phyloP scores from a whole-genome alignment of 441 rosid genomes.

The Arabidopsis lyrata region DNA sequence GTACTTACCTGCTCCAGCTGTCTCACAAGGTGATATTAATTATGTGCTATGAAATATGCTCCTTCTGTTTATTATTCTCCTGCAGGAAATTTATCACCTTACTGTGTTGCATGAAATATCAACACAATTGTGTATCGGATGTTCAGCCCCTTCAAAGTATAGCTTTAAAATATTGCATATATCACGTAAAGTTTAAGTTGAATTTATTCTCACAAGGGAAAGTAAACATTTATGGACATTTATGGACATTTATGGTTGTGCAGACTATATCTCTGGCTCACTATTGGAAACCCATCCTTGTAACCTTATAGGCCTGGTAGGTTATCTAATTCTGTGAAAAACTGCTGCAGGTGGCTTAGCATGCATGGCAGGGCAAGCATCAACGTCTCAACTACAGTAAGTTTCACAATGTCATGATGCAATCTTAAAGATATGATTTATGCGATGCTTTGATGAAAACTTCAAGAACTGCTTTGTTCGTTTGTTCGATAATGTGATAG shows the following conservation, averaged over 20 bases:
- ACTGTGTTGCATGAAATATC: conserved; percentile 11
- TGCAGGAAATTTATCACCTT: conserved; percentile 19
- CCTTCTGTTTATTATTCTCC: not conserved
- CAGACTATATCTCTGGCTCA: not conserved
- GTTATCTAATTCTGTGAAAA: conserved; percentile 29
- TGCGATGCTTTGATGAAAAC: not conserved
- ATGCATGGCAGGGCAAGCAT: conserved; percentile 64
- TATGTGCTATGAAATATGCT: not conserved
- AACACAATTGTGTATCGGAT: conserved; percentile 29
- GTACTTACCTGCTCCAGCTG: conserved; percentile 53
- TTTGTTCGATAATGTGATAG: conserved; percentile 17
- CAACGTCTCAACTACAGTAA: conserved; percentile 74
- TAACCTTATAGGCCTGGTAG: conserved; percentile 7
- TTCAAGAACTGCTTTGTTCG: conserved; percentile 5
- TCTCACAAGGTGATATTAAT: conserved; percentile 60
- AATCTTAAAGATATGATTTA: conserved; percentile 9
- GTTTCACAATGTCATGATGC: conserved; percentile 36
- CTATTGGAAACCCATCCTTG: not conserved
- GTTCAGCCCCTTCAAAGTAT: conserved; percentile 12
- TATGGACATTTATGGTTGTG: conserved; percentile 3
- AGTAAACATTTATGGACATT: not conserved
- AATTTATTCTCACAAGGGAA: conserved; percentile 4
- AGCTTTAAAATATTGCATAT: conserved; percentile 8
- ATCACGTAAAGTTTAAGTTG: conserved; percentile 19
- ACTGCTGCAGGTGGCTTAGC: conserved; percentile 74